A percentile compares a stretch with the other conserved stretches of the same genome.
Conservation (phyloP, 768 basidiomycete species). For the Tulasnella sp. region DNA sequence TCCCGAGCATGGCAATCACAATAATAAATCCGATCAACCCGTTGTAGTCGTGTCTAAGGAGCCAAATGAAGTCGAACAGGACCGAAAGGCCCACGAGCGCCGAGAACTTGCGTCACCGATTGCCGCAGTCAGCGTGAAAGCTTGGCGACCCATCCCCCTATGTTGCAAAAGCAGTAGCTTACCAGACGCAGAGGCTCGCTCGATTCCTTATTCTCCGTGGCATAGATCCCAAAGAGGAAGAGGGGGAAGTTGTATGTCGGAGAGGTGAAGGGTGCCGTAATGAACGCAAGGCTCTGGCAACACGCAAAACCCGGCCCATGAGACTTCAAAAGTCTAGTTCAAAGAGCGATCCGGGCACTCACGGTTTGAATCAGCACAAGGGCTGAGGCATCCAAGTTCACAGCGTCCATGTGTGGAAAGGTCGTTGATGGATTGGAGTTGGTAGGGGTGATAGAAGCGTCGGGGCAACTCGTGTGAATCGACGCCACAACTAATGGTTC, state of each 20-base stretch:
- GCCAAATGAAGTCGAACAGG: conserved; percentile 68
- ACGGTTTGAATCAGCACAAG: background rate
- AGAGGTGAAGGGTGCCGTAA: conserved; percentile 24
- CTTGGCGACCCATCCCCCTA: background rate
- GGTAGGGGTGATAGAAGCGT: background rate
- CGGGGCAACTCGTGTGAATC: background rate
- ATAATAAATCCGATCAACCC: conserved; percentile 55
- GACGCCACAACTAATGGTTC: background rate
- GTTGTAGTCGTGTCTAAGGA: conserved; percentile 46
- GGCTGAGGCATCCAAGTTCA: background rate
- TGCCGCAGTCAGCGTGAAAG: conserved; percentile 1
- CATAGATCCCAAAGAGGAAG: conserved; percentile 72
- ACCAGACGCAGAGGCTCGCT: conserved; percentile 62
- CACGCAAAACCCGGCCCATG: background rate
- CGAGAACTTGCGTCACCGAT: conserved; percentile 50
- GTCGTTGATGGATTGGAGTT: background rate
- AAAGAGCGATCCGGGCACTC: background rate
- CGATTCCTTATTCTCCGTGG: conserved; percentile 64
- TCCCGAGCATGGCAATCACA: conserved; percentile 53
- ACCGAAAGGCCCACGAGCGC: conserved; percentile 57
- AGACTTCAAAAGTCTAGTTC: background rate
- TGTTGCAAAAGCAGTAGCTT: conserved; percentile 30
- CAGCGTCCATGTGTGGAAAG: background rate
- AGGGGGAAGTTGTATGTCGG: conserved; percentile 70
- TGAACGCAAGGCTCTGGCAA: conserved; percentile 27